Conservation (phyloP, 768 basidiomycete genomes). For the Cyclocybe aegerita region DNA sequence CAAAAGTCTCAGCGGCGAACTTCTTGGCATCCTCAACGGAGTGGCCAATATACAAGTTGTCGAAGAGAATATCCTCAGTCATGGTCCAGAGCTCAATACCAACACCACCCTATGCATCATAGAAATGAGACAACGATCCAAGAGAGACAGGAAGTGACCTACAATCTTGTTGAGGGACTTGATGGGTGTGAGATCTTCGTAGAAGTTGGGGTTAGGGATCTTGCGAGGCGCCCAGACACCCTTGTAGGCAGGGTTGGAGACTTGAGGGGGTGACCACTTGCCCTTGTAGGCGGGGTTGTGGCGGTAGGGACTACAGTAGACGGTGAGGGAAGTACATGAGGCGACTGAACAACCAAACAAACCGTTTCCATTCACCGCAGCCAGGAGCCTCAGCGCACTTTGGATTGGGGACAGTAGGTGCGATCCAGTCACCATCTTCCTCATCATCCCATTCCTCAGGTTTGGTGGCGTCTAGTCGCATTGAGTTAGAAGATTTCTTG, state of each 20-base stretch:
- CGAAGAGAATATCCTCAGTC: slow-evolving; percentile 93
- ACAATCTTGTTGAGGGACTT: slow-evolving; percentile 86
- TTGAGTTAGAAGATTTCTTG: not conserved
- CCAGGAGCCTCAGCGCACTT: slow-evolving; percentile 88
- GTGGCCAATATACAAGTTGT: slow-evolving; percentile 94
- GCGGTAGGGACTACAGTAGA: slow-evolving; percentile 65
- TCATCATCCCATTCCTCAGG: slow-evolving; percentile 99
- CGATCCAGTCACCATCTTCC: slow-evolving; percentile 98
- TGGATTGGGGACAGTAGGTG: slow-evolving; percentile 88
- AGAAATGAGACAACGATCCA: slow-evolving; percentile 4
- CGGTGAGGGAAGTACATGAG: not conserved
- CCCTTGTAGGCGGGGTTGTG: slow-evolving; percentile 96
- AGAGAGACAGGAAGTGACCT: slow-evolving; percentile 22
- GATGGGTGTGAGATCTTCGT: slow-evolving; percentile 82
- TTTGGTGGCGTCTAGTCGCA: slow-evolving; percentile 70
- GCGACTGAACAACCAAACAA: slow-evolving; percentile 12
- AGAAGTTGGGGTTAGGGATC: slow-evolving; percentile 90
- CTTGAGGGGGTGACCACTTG: slow-evolving; percentile 93
- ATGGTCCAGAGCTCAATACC: slow-evolving; percentile 99
- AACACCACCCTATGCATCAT: slow-evolving; percentile 67
- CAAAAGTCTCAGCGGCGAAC: slow-evolving; percentile 87
- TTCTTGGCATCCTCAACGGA: slow-evolving; percentile 82
- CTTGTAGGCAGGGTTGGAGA: slow-evolving; percentile 97
- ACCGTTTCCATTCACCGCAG: slow-evolving; percentile 94
- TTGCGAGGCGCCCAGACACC: slow-evolving; percentile 91